Percentiles rank a stretch among this genome's conserved stretches.
Evolutionary conservation across 73 alveolate species (phyloP).

Genomic region (Uronychia binucleata): DNA sequence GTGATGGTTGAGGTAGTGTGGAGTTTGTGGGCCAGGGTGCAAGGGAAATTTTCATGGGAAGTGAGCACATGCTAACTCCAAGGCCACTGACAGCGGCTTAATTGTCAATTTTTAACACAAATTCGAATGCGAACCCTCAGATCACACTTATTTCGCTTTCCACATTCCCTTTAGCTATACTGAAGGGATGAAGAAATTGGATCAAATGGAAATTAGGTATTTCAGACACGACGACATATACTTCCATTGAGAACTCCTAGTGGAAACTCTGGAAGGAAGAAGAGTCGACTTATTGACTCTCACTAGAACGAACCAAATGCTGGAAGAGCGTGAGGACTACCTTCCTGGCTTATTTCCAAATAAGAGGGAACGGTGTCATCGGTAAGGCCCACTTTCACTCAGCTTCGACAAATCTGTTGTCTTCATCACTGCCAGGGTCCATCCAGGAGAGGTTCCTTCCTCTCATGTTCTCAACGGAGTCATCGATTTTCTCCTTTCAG

Average conservation of each 20-base stretch:
- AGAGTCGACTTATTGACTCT: constrained; percentile 63
- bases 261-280: constrained; percentile 58
- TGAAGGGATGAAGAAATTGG: constrained; percentile 51
- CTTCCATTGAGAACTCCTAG: constrained; percentile 60
- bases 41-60: too few species aligned
- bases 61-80: constrained; percentile 37
- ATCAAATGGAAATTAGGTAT: constrained; percentile 6
- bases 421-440: constrained; percentile 96
- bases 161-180: constrained; percentile 72
- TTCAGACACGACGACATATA: constrained; percentile 36
- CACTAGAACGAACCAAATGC: constrained; percentile 34
- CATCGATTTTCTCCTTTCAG: constrained; percentile 81
- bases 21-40: too few species aligned
- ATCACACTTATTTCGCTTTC: constrained; percentile 59
- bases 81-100: constrained; percentile 38
- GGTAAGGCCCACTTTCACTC: constrained; percentile 7
- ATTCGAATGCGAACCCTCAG: constrained; percentile 43
- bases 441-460: constrained; percentile 99
- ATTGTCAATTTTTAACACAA: constrained; percentile 41
- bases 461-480: constrained; percentile 90
- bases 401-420: constrained; percentile 79
- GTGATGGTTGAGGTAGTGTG: too few species aligned
- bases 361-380: constrained; percentile 13
- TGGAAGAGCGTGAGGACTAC: constrained; percentile 21
- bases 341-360: constrained; percentile 49